Conservation (phyloP, 805 yeast genomes). For the Metschnikowia kofuensis region DNA sequence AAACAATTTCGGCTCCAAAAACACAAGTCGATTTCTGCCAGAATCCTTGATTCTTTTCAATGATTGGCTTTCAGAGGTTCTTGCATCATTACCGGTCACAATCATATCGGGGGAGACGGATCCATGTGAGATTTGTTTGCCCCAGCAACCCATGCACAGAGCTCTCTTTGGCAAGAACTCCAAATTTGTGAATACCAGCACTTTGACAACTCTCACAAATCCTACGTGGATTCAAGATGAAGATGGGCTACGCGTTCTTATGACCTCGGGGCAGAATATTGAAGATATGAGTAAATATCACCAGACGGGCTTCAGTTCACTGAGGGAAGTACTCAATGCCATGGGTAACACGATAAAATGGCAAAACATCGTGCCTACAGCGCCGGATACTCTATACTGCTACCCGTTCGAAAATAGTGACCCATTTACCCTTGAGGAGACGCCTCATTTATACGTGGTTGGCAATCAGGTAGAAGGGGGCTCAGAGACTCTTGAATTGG, state of each 20-base stretch:
- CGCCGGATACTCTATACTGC: conserved; percentile 92
- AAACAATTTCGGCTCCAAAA: conserved; percentile 50
- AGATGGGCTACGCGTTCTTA: conserved; percentile 57
- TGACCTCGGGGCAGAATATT: conserved; percentile 83
- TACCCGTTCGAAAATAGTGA: conserved; percentile 77
- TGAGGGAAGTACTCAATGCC: conserved; percentile 15
- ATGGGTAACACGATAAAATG: conserved; percentile 71
- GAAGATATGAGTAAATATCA: conserved; percentile 70
- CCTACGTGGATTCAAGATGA: conserved; percentile 66
- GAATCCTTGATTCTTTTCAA: conserved; percentile 57
- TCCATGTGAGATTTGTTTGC: conserved; percentile 80
- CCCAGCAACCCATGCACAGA: conserved; percentile 87
- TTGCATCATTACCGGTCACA: conserved; percentile 62
- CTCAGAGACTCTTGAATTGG: conserved; percentile 38
- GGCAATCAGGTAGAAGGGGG: conserved; percentile 78
- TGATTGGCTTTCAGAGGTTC: conserved; percentile 51
- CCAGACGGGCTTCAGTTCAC: conserved; percentile 31
- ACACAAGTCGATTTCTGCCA: conserved; percentile 49
- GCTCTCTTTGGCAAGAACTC: conserved; percentile 58
- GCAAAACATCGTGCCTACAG: conserved; percentile 90
- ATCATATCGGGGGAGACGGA: conserved; percentile 84
- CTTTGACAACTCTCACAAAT: conserved; percentile 40
- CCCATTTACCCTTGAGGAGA: conserved; percentile 75
- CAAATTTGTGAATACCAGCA: conserved; percentile 32
- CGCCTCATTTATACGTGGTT: conserved; percentile 82